Percentiles rank a stretch among this genome's conserved stretches.
Evolutionary conservation across 129 eudicot species (phyloP).

Genomic region (Tagetes patula): DNA sequence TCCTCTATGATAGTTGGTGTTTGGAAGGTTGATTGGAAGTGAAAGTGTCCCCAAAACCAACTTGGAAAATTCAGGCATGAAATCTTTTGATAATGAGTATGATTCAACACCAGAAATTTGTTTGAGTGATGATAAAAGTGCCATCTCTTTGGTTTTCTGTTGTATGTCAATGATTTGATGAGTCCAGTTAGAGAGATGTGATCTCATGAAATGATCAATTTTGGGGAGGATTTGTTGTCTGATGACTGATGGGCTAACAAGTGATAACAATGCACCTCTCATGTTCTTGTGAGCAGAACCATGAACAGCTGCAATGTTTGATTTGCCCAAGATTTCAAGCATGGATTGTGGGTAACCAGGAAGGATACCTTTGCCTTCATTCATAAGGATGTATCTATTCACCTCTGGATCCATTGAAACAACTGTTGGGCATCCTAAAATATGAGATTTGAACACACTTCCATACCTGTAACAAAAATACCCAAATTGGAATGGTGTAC

Average conservation of each 20-base stretch:
- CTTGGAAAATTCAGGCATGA: slow-evolving; percentile 90
- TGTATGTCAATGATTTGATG: slow-evolving; percentile 79
- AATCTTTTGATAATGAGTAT: slow-evolving; percentile 49
- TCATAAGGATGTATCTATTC: slow-evolving; percentile 76
- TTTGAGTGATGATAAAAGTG: slow-evolving; percentile 73
- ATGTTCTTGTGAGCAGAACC: slow-evolving; percentile 94
- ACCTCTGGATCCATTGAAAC: slow-evolving; percentile 97
- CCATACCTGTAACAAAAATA: slow-evolving; percentile 55
- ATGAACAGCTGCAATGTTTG: slow-evolving; percentile 99
- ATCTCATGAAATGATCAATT: slow-evolving; percentile 88
- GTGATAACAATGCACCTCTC: slow-evolving; percentile 95
- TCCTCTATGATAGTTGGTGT: slow-evolving; percentile 71
- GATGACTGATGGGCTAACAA: slow-evolving; percentile 80
- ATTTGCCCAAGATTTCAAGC: slow-evolving; percentile 94
- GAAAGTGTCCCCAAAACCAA: slow-evolving; percentile 93
- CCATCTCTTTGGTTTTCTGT: slow-evolving; percentile 99
- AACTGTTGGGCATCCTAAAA: slow-evolving; percentile 89
- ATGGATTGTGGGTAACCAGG: slow-evolving; percentile 99
- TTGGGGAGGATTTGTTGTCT: slow-evolving; percentile 74
- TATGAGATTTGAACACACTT: slow-evolving; percentile 82
- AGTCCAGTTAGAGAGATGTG: slow-evolving; percentile 76
- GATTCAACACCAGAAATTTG: slow-evolving; percentile 86
- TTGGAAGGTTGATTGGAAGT: slow-evolving; percentile 87
- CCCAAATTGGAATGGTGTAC: slow-evolving; percentile 8
- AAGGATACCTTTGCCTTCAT: slow-evolving; percentile 83